These are phyloP conservation scores for Paecilomyces niveus DNA, from an alignment of 2,329 filamentous ascomycete genomes.

Conservation along the genomic window DNA sequence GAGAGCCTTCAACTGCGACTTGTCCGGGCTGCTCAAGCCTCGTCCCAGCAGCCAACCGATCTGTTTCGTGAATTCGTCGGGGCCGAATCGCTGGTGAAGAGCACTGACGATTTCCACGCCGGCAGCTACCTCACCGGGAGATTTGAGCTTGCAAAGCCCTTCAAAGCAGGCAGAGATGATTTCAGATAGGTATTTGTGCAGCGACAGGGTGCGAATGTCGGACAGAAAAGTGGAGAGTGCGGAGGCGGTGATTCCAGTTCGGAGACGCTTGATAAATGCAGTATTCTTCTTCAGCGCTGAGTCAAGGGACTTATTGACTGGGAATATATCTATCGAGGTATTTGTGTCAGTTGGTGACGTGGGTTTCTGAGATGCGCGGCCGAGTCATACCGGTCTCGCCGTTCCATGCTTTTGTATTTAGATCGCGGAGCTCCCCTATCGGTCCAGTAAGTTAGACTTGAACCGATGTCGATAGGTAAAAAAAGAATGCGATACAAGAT, in stretches of 20 bases:
- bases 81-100: conserved; percentile 91
- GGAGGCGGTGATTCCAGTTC: conserved; percentile 76
- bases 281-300: conserved; percentile 98
- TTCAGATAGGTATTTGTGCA: conserved; percentile 95
- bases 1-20: conserved; percentile 70
- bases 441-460: conserved; percentile 1
- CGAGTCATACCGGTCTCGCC: conserved; percentile 67
- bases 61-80: conserved; percentile 81
- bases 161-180: conserved; percentile 95
- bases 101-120: conserved; percentile 90
- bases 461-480: conserved; percentile 4
- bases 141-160: conserved; percentile 84
- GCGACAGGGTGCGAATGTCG: conserved; percentile 81
- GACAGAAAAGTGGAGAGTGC: conserved; percentile 78
- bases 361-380: conserved; percentile 5
- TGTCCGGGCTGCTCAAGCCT: conserved; percentile 85
- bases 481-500: neutral
- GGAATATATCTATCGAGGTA: conserved; percentile 60
- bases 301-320: conserved; percentile 73
- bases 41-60: conserved; percentile 89
- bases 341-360: conserved; percentile 11
- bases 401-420: conserved; percentile 83
- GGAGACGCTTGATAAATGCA: conserved; percentile 91
- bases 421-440: conserved; percentile 77
- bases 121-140: conserved; percentile 82